A percentile compares a stretch with the other conserved stretches of the same genome.
phyloP scores from a whole-genome alignment of 108 stramenopile species.

The Pseudonitzschia pungens region DNA sequence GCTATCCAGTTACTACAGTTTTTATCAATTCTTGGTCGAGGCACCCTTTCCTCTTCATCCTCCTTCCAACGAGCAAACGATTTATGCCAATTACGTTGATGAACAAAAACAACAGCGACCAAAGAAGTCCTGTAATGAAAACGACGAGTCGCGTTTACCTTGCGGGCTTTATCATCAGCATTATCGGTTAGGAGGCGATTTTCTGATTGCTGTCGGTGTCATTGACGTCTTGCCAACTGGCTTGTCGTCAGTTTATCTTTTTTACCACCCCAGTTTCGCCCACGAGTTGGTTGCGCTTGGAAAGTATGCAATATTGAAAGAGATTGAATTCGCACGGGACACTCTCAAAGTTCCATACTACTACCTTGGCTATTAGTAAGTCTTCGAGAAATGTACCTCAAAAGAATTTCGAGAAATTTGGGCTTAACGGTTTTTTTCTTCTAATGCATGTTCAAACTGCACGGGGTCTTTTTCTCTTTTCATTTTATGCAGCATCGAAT shows the following conservation, averaged over 20 bases:
- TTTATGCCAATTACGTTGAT: neutral
- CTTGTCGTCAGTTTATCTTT: slow-evolving; percentile 92
- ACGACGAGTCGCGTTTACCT: neutral
- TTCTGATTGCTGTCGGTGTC: slow-evolving; percentile 90
- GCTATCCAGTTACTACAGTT: slow-evolving; percentile 40
- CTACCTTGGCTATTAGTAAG: slow-evolving; percentile 91
- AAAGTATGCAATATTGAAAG: slow-evolving; percentile 90
- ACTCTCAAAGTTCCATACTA: slow-evolving; percentile 67
- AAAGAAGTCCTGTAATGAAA: neutral
- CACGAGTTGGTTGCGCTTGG: slow-evolving; percentile 73
- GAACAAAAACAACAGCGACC: neutral
- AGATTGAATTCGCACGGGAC: slow-evolving; percentile 86
- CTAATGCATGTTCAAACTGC: neutral
- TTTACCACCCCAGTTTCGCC: slow-evolving; percentile 88
- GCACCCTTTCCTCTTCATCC: slow-evolving; percentile 50
- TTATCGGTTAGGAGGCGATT: slow-evolving; percentile 78
- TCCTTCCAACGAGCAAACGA: neutral
- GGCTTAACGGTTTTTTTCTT: neutral
- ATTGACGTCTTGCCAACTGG: slow-evolving; percentile 91
- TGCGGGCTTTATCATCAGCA: slow-evolving; percentile 89
- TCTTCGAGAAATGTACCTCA: neutral
- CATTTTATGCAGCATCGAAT: slow-evolving; percentile 59
- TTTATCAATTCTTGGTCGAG: slow-evolving; percentile 78
- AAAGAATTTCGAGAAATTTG: neutral
- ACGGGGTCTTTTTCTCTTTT: neutral